Conservation (phyloP, 768 basidiomycete species). For the Pulveroboletus sp. region DNA sequence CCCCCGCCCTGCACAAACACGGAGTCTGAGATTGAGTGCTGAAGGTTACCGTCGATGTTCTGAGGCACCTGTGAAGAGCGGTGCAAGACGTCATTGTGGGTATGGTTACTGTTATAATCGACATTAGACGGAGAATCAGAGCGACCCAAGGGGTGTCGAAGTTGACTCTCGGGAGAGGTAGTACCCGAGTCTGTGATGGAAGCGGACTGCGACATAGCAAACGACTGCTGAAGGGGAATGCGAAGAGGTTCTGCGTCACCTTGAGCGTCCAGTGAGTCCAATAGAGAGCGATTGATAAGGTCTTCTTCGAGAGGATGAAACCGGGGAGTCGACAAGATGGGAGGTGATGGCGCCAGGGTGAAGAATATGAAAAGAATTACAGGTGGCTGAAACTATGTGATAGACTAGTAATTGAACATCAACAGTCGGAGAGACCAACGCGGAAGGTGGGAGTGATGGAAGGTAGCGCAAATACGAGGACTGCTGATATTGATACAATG, state of each 20-base stretch:
- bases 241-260: slow-evolving; percentile 72
- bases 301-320: slow-evolving; percentile 55
- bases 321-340: slow-evolving; percentile 30
- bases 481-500: slow-evolving; percentile 46
- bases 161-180: slow-evolving; percentile 53
- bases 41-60: slow-evolving; percentile 32
- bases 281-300: slow-evolving; percentile 80
- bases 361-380: slow-evolving; percentile 31
- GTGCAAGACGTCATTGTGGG: slow-evolving; percentile 31
- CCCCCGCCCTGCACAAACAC: slow-evolving; percentile 30
- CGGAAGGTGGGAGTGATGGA: slow-evolving; percentile 26
- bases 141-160: slow-evolving; percentile 46
- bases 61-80: slow-evolving; percentile 27
- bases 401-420: slow-evolving; percentile 38
- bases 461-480: slow-evolving; percentile 34
- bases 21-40: slow-evolving; percentile 29
- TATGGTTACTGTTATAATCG: slow-evolving; percentile 35
- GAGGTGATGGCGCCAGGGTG: slow-evolving; percentile 53
- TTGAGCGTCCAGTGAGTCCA: slow-evolving; percentile 81
- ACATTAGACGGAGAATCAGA: slow-evolving; percentile 50
- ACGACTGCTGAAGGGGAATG: slow-evolving; percentile 33
- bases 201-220: slow-evolving; percentile 43
- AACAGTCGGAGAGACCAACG: slow-evolving; percentile 38
- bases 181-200: slow-evolving; percentile 52
- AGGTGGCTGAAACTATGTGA: slow-evolving; percentile 26